These are phyloP conservation scores for Saturnispora sanitii DNA, from an alignment of 805 yeast genomes.

Conservation along the genomic window DNA sequence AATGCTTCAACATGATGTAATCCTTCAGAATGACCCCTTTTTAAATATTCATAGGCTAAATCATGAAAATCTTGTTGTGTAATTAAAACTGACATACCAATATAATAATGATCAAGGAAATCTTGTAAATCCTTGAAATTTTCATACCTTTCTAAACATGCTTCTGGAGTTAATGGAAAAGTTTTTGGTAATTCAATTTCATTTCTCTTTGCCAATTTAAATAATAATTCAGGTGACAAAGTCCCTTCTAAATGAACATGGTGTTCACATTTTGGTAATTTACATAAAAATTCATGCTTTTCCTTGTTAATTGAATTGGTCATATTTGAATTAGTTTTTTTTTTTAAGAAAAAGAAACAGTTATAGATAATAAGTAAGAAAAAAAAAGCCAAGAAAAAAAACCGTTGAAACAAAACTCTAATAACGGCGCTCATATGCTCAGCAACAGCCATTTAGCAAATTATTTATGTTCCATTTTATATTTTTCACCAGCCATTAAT, in stretches of 20 bases:
- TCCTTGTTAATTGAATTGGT: not conserved
- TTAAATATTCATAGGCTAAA: constrained; percentile 66
- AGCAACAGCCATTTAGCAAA: not conserved
- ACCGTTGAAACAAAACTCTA: not conserved
- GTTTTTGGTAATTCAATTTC: constrained; percentile 46
- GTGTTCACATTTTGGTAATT: constrained; percentile 80
- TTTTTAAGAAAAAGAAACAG: not conserved
- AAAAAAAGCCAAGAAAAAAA: not conserved
- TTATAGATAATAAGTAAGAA: not conserved
- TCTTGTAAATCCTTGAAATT: constrained; percentile 64
- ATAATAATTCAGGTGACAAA: constrained; percentile 62
- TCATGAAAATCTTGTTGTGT: constrained; percentile 66
- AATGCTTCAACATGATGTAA: constrained; percentile 65
- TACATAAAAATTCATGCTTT: constrained; percentile 45
- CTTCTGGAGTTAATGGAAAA: constrained; percentile 54
- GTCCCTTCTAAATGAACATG: constrained; percentile 83
- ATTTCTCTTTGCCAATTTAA: constrained; percentile 61
- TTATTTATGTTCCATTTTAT: not conserved
- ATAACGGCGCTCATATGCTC: not conserved
- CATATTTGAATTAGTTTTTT: not conserved
- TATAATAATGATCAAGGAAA: constrained; percentile 67
- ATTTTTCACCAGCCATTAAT: constrained; percentile 38
- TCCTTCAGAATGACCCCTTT: constrained; percentile 48
- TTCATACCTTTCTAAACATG: constrained; percentile 47
- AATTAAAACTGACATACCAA: constrained; percentile 69